phyloP scores from a whole-genome alignment of 2,329 filamentous ascomycete genomes.

The Zalaria obscura region DNA sequence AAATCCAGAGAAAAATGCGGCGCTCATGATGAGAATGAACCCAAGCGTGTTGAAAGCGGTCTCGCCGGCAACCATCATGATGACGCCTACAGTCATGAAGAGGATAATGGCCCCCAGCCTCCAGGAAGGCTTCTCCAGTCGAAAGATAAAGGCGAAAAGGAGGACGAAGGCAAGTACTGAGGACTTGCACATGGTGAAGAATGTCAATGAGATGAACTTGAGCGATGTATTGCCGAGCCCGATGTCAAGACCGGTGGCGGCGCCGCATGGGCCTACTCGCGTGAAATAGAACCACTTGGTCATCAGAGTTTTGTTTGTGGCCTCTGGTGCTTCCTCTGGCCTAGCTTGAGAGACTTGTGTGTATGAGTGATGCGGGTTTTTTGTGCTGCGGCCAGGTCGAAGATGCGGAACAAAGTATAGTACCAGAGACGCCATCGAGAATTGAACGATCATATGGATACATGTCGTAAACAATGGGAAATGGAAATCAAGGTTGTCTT shows the following conservation, averaged over 20 bases:
- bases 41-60: constrained; percentile 76
- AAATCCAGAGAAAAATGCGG: constrained; percentile 91
- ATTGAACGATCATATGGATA: constrained; percentile 92
- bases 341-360: constrained; percentile 5
- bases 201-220: constrained; percentile 91
- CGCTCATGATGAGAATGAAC: constrained; percentile 83
- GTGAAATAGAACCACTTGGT: constrained; percentile 84
- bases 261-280: constrained; percentile 79
- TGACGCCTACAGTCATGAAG: constrained; percentile 81
- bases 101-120: constrained; percentile 76
- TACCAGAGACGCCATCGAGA: constrained; percentile 60
- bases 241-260: constrained; percentile 88
- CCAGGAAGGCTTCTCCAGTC: constrained; percentile 75
- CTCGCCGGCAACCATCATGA: constrained; percentile 98
- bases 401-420: constrained; percentile 72
- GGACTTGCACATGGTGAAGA: constrained; percentile 99
- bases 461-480: constrained; percentile 93
- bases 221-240: constrained; percentile 90
- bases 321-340: constrained; percentile 6
- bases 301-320: constrained; percentile 50
- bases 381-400: constrained; percentile 47
- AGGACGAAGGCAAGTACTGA: constrained; percentile 91
- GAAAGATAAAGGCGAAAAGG: constrained; percentile 86
- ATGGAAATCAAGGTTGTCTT: constrained; percentile 71
- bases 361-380: constrained; percentile 14